Conservation (phyloP, 1,139 yeast genomes). For the Yamadazyma diddensiae region DNA sequence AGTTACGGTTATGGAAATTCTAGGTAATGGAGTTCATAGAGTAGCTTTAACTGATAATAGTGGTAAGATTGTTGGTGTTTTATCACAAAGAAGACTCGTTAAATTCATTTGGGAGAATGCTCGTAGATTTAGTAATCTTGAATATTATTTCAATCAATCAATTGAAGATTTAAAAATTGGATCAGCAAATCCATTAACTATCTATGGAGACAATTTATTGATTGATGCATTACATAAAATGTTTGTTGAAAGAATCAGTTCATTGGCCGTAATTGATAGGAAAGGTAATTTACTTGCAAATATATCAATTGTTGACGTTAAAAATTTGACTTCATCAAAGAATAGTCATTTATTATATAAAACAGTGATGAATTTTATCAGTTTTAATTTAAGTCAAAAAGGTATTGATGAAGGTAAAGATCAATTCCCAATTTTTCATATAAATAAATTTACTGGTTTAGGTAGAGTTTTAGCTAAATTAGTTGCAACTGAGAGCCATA, state of each 20-base stretch:
- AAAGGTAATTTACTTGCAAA: constrained; percentile 78
- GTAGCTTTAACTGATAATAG: constrained; percentile 69
- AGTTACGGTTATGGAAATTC: constrained; percentile 72
- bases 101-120: constrained; percentile 90
- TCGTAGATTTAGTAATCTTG: constrained; percentile 76
- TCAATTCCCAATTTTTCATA: constrained; percentile 95
- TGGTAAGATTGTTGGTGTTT: constrained; percentile 61
- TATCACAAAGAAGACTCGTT: constrained; percentile 84
- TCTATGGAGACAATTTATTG: constrained; percentile 80
- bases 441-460: constrained; percentile 70
- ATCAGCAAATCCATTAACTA: constrained; percentile 66
- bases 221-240: constrained; percentile 83
- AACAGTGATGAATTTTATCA: constrained; percentile 82
- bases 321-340: constrained; percentile 78
- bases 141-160: constrained; percentile 65
- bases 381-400: constrained; percentile 80
- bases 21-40: constrained; percentile 92
- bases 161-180: constrained; percentile 70
- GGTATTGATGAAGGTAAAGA: constrained; percentile 95
- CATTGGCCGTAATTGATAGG: constrained; percentile 90
- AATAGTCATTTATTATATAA: constrained; percentile 79
- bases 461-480: constrained; percentile 91
- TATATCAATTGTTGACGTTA: constrained; percentile 90
- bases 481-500: constrained; percentile 91
- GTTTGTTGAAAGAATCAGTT: constrained; percentile 81